These are phyloP conservation scores for Penicillium silybi DNA, from an alignment of 495 filamentous ascomycete genomes.

Conservation along the genomic window DNA sequence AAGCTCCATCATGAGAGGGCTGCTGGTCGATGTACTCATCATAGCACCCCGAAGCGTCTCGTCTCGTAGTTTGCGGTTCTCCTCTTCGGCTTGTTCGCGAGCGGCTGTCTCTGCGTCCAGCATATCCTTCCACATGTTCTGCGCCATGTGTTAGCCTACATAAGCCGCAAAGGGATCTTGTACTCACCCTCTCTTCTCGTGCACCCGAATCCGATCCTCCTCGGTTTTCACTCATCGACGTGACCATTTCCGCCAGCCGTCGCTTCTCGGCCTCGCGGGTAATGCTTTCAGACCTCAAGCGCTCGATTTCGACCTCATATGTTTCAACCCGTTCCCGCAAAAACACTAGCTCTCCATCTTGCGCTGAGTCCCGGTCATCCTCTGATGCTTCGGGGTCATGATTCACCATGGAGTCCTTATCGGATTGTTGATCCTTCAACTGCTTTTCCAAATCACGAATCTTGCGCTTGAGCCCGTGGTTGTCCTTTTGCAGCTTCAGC, in stretches of 20 bases:
- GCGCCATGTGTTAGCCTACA: constrained; percentile 2
- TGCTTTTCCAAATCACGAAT: constrained; percentile 84
- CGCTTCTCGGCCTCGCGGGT: constrained; percentile 76
- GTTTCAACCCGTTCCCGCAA: constrained; percentile 79
- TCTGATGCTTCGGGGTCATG: constrained; percentile 60
- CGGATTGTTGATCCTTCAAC: constrained; percentile 60
- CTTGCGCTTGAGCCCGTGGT: constrained; percentile 69
- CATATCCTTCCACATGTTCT: constrained; percentile 91
- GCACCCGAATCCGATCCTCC: constrained; percentile 65
- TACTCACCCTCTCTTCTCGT: constrained; percentile 71
- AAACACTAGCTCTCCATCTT: constrained; percentile 81
- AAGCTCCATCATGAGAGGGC: constrained; percentile 61
- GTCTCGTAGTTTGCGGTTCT: constrained; percentile 78
- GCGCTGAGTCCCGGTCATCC: constrained; percentile 47
- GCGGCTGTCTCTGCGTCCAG: constrained; percentile 88
- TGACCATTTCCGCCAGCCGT: constrained; percentile 73
- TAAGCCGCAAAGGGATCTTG: not conserved
- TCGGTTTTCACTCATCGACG: constrained; percentile 62
- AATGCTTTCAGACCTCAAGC: constrained; percentile 69
- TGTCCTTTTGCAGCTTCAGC: constrained; percentile 82
- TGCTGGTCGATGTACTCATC: constrained; percentile 55
- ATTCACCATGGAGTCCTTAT: constrained; percentile 54
- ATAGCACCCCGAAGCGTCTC: constrained; percentile 65
- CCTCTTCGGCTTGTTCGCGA: constrained; percentile 85
- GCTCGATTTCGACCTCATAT: constrained; percentile 78